Evolutionary conservation across 768 basidiomycete species (phyloP).

Genomic region (Tylopilus cervinicoccineus): DNA sequence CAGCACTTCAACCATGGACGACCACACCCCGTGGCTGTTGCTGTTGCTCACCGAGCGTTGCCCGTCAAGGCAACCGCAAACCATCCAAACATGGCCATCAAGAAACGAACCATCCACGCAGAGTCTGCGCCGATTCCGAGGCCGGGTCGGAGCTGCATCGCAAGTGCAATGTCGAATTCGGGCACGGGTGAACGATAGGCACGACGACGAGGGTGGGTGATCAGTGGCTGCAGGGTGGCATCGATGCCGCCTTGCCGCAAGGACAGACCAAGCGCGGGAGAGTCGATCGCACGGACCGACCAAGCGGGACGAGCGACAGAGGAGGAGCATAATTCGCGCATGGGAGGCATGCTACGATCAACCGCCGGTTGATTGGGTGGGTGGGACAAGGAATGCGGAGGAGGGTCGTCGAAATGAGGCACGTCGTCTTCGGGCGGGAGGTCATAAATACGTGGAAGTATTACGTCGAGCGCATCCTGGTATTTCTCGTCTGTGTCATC

Average conservation of each 20-base stretch:
- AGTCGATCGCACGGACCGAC: constrained; percentile 27
- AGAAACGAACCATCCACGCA: constrained; percentile 74
- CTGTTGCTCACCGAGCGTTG: constrained; percentile 18
- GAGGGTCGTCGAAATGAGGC: constrained; percentile 11
- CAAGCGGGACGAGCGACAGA: constrained; percentile 23
- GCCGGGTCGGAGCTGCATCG: constrained; percentile 74
- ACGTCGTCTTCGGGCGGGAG: constrained; percentile 17
- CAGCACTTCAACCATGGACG: not conserved
- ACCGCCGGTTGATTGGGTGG: constrained; percentile 7
- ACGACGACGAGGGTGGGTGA: constrained; percentile 22
- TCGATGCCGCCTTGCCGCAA: constrained; percentile 4
- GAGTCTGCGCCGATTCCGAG: constrained; percentile 67
- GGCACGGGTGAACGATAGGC: constrained; percentile 41
- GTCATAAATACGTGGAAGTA: constrained; percentile 15
- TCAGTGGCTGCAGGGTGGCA: constrained; percentile 8
- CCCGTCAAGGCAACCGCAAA: constrained; percentile 55
- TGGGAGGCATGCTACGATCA: constrained; percentile 10
- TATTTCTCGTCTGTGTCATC: constrained; percentile 30
- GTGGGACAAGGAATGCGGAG: constrained; percentile 1
- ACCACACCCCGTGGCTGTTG: not conserved
- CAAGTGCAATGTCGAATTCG: constrained; percentile 61
- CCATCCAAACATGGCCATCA: constrained; percentile 82
- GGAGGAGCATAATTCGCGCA: constrained; percentile 14
- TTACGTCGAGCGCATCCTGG: constrained; percentile 28
- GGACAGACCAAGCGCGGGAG: constrained; percentile 19